Evolutionary conservation across 495 filamentous ascomycete species (phyloP).

Genomic region (Parathielavia hyrcaniae): DNA sequence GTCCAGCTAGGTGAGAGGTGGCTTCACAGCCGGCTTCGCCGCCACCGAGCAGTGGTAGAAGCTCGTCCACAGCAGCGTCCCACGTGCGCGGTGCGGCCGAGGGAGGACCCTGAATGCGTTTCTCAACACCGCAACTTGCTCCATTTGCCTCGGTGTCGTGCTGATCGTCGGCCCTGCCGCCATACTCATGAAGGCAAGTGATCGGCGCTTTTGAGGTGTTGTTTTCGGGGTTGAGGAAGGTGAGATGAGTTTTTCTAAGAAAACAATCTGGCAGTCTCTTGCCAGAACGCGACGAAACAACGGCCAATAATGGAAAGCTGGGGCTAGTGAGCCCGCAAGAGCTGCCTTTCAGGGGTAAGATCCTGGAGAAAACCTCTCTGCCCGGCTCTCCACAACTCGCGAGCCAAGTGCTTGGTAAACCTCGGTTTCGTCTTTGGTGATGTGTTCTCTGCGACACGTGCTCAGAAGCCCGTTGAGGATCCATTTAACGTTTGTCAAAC

Average conservation of each 20-base stretch:
- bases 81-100: background rate
- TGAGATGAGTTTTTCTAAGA: no score
- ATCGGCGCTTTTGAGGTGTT: background rate
- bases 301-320: no score
- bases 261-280: no score
- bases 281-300: no score
- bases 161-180: conserved; percentile 1
- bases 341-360: background rate
- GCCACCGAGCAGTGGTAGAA: background rate
- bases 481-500: no score
- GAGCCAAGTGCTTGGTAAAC: no score
- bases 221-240: no score
- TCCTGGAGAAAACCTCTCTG: no score
- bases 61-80: background rate
- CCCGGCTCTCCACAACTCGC: no score
- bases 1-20: no score
- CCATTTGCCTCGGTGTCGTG: background rate
- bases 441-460: background rate
- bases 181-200: background rate
- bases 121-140: background rate
- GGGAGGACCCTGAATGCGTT: background rate
- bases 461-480: background rate
- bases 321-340: no score
- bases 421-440: background rate
- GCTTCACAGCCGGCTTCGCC: no score